Evolutionary conservation across 768 basidiomycete species (phyloP), one percentile per base, ranked within the genome.

Genomic region (Russula brevipes): DNA sequence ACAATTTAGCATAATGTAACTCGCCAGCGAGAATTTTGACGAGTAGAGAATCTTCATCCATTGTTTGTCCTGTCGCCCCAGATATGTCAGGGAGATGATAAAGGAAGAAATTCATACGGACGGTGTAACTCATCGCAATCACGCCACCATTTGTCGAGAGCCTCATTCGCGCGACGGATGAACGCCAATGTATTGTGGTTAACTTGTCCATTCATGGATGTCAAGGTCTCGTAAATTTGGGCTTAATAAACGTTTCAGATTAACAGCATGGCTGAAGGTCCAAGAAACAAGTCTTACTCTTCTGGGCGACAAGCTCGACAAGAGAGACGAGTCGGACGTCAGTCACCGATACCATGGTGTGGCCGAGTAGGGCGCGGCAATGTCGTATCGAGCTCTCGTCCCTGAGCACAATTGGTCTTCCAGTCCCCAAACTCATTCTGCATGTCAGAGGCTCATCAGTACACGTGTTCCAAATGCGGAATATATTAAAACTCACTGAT

Each of bases 341-440:
- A 8, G 94, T 98, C 6, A 86, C 85, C 1, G 91, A 92, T 17
- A 82, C 83, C 92, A 96, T 89, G 3, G 86, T 90, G 71, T 96
- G 94, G 38, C 79, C 79, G 64, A 97, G 79, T 30, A 98, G 78
- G 49, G 92, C 60, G 36, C 94, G 85, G 70, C 92, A 94, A 68
- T 94, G 87, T 51, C 84, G 81, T 68, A 96, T 90, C 30, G 89
- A 93, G 63, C 79, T 86, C 74, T 97, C 94, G 69, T 96, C 94
- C 58, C 93, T 84, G 35, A 98, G 77, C 41, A 97, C 85, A 60
- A 96, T 86, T 6, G 94, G 94, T 42, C 94, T 84, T 53, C 94
- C 94, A 6, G 91, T 95, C 4, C 92, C 93, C 63, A 97, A 78
- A 73, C 91, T 93, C 86, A 94, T 90, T 73, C 91, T 93, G 61